Percentiles rank a stretch among this genome's conserved stretches.
Conservation (phyloP, 495 filamentous ascomycete genomes). For the Penicillium roqueforti region DNA sequence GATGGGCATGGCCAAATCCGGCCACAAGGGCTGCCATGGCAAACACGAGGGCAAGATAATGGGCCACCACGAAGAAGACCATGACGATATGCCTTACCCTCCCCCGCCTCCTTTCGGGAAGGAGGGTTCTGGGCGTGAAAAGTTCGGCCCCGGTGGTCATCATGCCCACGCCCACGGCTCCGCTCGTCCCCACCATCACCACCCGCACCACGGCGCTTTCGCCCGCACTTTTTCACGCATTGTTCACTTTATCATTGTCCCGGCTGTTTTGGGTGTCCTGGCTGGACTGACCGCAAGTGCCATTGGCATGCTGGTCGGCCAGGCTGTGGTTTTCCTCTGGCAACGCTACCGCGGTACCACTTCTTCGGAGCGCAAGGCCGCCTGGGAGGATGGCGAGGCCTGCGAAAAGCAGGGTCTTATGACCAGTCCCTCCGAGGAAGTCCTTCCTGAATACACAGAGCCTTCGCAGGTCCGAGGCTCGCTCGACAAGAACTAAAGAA, state of each 20-base stretch:
- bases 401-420: constrained; percentile 44
- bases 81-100: constrained; percentile 13
- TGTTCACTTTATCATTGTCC: constrained; percentile 48
- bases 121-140: constrained; percentile 5
- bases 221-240: constrained; percentile 42
- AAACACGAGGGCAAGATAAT: constrained; percentile 20
- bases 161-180: constrained; percentile 10
- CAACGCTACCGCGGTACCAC: constrained; percentile 38
- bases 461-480: constrained; percentile 16
- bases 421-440: constrained; percentile 33
- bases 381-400: constrained; percentile 32
- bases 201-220: constrained; percentile 35
- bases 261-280: constrained; percentile 44
- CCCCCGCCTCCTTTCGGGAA: constrained; percentile 2
- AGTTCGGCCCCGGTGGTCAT: constrained; percentile 15
- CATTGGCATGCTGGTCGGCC: constrained; percentile 52
- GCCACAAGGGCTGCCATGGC: constrained; percentile 32
- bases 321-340: constrained; percentile 49
- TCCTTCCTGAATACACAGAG: constrained; percentile 35
- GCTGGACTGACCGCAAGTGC: constrained; percentile 49
- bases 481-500: constrained; percentile 31
- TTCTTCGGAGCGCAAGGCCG: constrained; percentile 26
- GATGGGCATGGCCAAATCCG: constrained; percentile 28
- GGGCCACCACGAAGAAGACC: constrained; percentile 11
- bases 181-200: constrained; percentile 24